Percentiles rank a stretch among this genome's conserved stretches.
phyloP scores from a whole-genome alignment of 352 stramenopile genomes.

The Phytophthora litchii region DNA sequence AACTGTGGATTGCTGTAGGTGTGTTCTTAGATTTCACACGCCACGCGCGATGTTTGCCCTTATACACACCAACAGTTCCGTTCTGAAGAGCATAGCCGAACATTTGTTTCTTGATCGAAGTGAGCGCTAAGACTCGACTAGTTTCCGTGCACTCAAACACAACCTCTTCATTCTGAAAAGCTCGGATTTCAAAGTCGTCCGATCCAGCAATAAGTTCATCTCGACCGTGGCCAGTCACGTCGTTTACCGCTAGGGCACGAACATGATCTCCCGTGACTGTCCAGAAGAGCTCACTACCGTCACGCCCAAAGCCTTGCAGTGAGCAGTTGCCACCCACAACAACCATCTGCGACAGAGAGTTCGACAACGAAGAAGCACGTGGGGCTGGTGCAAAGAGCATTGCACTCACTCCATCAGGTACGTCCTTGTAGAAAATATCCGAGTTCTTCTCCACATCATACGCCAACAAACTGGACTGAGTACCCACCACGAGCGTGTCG shows the following conservation, averaged over 20 bases:
- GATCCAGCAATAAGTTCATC: conserved; percentile 89
- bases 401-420: conserved; percentile 85
- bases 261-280: conserved; percentile 93
- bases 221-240: conserved; percentile 71
- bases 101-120: conserved; percentile 68
- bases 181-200: conserved; percentile 92
- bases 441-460: conserved; percentile 95
- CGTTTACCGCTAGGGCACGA: conserved; percentile 74
- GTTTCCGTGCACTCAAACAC: conserved; percentile 91
- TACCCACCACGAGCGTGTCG: conserved; percentile 90
- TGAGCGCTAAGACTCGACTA: conserved; percentile 72
- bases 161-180: conserved; percentile 90
- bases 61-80: conserved; percentile 93
- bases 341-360: conserved; percentile 65
- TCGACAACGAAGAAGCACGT: conserved; percentile 25
- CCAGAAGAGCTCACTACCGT: conserved; percentile 90
- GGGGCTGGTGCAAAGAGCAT: conserved; percentile 76
- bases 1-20: conserved; percentile 78
- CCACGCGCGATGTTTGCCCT: conserved; percentile 86
- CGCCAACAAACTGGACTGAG: conserved; percentile 87
- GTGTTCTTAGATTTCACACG: conserved; percentile 93
- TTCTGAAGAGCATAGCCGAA: conserved; percentile 92
- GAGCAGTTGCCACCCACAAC: conserved; percentile 94
- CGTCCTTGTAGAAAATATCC: conserved; percentile 94
- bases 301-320: conserved; percentile 84